phyloP scores from a whole-genome alignment of 2,329 filamentous ascomycete species.

The Pestalotiopsis sp. region DNA sequence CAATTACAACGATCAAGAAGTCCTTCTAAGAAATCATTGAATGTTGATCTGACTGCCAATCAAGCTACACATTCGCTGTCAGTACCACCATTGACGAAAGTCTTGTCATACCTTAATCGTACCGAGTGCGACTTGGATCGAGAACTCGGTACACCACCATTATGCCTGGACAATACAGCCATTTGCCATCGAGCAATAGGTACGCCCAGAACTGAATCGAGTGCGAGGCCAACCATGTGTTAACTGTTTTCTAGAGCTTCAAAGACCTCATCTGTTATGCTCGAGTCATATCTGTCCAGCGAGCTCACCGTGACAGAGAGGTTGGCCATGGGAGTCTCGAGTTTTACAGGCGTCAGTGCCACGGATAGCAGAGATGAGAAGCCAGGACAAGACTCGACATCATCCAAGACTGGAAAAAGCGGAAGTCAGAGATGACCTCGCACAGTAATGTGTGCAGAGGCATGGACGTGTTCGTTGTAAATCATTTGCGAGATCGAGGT shows the following conservation, averaged over 20 bases:
- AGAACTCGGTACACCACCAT: neutral
- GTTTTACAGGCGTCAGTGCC: neutral
- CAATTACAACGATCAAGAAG: neutral
- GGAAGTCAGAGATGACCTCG: neutral
- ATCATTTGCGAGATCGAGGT: neutral
- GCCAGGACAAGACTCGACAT: neutral
- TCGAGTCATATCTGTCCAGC: conserved; percentile 2
- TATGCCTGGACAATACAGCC: neutral
- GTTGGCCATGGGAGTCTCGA: neutral
- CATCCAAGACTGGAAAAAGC: neutral
- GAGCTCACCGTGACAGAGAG: neutral
- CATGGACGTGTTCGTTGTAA: neutral
- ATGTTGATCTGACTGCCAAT: neutral
- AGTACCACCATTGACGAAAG: neutral
- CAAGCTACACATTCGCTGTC: neutral
- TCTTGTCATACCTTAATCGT: neutral
- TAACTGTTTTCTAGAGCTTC: neutral
- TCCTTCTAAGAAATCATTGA: neutral
- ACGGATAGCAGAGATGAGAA: neutral
- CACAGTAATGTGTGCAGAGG: neutral
- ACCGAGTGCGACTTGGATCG: neutral
- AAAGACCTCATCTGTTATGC: neutral
- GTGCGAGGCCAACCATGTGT: neutral
- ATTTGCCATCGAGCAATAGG: neutral
- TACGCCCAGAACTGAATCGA: neutral